Conservation (phyloP, 768 basidiomycete species). For the Suillus subalutaceus region DNA sequence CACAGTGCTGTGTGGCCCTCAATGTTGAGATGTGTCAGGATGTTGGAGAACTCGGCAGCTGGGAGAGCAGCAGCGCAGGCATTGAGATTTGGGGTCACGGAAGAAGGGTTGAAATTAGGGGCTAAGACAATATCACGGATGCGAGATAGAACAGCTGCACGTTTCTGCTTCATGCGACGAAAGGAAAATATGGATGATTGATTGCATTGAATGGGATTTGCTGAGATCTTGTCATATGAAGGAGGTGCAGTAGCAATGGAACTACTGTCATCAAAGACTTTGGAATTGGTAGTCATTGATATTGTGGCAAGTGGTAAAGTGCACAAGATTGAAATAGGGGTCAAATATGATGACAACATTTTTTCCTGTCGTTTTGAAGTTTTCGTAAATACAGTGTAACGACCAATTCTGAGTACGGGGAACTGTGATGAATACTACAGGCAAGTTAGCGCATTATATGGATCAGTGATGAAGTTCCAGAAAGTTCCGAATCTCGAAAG, state of each 20-base stretch:
- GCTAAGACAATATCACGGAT: neutral
- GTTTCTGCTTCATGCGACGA: neutral
- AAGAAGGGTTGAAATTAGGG: neutral
- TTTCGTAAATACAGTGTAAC: too few species aligned
- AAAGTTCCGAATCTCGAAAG: too few species aligned
- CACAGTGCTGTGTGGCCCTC: neutral
- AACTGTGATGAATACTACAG: too few species aligned
- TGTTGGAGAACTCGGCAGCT: neutral
- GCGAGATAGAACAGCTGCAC: neutral
- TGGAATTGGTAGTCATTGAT: neutral
- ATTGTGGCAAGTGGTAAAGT: too few species aligned
- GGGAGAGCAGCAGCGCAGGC: neutral
- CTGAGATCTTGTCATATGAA: neutral
- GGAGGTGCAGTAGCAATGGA: neutral
- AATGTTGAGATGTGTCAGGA: neutral
- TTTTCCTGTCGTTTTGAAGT: too few species aligned
- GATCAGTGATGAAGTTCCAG: too few species aligned
- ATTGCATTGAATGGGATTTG: neutral
- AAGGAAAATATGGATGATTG: neutral
- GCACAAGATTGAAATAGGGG: too few species aligned
- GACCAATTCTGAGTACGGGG: too few species aligned
- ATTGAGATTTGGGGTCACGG: neutral
- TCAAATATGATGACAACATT: too few species aligned
- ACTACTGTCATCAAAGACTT: neutral
- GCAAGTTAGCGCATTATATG: too few species aligned